Conservation (phyloP, 139 green algal genomes). For the Zygnema circumcarinatum region DNA sequence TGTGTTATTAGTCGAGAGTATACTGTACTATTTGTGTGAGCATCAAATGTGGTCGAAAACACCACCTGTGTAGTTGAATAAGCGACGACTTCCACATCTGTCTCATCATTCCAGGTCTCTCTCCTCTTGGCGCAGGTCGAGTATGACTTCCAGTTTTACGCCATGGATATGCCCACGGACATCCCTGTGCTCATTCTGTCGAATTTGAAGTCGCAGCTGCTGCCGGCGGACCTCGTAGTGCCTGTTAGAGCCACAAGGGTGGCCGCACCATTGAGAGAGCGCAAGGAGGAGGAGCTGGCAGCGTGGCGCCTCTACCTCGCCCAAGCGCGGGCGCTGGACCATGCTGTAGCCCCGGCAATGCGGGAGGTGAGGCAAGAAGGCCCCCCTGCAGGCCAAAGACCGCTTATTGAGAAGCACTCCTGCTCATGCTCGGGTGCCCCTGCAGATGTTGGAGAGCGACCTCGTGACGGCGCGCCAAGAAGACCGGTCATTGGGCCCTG, state of each 20-base stretch:
- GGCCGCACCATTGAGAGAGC: too few relatives aligned
- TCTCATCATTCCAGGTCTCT: too few relatives aligned
- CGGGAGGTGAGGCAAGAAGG: constrained; percentile 27
- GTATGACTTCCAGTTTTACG: constrained; percentile 66
- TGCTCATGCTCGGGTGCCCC: background rate
- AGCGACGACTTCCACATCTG: too few relatives aligned
- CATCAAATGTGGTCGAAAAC: too few relatives aligned
- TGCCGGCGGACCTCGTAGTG: constrained; percentile 41
- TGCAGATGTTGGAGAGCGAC: constrained; percentile 40
- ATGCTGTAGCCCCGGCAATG: constrained; percentile 30
- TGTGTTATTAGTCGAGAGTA: background rate
- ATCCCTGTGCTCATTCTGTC: constrained; percentile 37
- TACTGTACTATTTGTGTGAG: too few relatives aligned
- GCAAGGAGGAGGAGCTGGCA: constrained; percentile 7
- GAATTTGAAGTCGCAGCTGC: constrained; percentile 27
- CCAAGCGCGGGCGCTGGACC: constrained; percentile 22
- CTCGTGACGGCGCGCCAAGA: constrained; percentile 33
- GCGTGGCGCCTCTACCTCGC: constrained; percentile 36
- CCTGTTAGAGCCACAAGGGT: constrained; percentile 1
- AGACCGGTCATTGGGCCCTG: constrained; percentile 21
- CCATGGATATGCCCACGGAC: constrained; percentile 37
- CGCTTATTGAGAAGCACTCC: background rate
- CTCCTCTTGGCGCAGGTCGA: too few relatives aligned
- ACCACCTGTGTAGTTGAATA: too few relatives aligned
- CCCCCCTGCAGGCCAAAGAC: background rate